These are phyloP conservation scores for Fragosphaeria purpurea DNA, from an alignment of 2,329 filamentous ascomycete species.

Conservation along the genomic window DNA sequence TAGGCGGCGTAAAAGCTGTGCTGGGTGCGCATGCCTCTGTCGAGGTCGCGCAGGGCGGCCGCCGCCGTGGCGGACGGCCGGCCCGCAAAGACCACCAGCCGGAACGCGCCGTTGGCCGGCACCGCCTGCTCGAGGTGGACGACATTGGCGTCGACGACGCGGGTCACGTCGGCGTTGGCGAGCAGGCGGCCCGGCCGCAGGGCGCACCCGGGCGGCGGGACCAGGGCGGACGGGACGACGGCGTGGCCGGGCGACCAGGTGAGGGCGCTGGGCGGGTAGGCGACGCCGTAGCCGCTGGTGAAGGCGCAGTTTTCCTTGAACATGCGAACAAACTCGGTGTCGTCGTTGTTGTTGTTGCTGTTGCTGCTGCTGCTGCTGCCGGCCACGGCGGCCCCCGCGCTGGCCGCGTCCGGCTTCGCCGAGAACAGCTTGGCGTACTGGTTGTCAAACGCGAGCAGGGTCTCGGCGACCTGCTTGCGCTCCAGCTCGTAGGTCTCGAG, in stretches of 20 bases:
- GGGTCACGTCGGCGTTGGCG: conserved; percentile 69
- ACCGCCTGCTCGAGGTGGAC: conserved; percentile 87
- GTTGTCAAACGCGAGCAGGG: conserved; percentile 75
- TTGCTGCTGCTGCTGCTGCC: conserved; percentile 28
- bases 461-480: conserved; percentile 75
- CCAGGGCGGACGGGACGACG: conserved; percentile 53
- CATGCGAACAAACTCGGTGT: conserved; percentile 58
- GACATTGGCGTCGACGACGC: conserved; percentile 79
- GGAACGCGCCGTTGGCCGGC: conserved; percentile 78
- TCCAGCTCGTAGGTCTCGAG: conserved; percentile 81
- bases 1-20: conserved; percentile 64
- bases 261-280: conserved; percentile 69
- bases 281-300: conserved; percentile 84
- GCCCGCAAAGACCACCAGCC: conserved; percentile 80
- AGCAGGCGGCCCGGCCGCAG: conserved; percentile 67
- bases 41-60: conserved; percentile 60
- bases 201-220: conserved; percentile 55
- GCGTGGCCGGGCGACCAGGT: conserved; percentile 73
- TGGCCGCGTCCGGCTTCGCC: conserved; percentile 59
- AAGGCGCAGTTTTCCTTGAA: conserved; percentile 92
- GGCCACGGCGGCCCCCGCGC: conserved; percentile 51
- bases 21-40: conserved; percentile 51
- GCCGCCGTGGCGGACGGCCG: conserved; percentile 46
- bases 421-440: conserved; percentile 88
- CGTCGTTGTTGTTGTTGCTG: neutral